Evolutionary conservation across 2,329 filamentous ascomycete species (phyloP), one percentile per base, ranked within the genome.

Genomic region (Pseudogymnoascus sp.): DNA sequence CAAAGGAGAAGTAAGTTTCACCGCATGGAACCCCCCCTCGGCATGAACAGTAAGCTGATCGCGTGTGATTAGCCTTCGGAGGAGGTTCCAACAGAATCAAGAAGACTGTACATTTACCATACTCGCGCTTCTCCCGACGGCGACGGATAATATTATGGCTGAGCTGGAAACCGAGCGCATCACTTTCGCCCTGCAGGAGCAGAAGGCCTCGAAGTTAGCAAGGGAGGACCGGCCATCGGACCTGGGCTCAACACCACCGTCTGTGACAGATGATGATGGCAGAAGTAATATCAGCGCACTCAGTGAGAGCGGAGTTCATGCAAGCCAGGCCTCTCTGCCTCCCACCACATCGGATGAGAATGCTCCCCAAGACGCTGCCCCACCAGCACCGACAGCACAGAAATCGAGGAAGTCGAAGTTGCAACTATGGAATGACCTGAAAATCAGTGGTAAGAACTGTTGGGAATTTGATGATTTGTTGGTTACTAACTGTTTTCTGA

Each of bases 41-140:
- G 26, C 50, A 57, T 19, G 36, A 63, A 23, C 60, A 35, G 40
- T 33, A n/a, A n/a, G 64, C 62, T 69, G 62, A 71, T 65, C 26
- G 57, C 50, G 26, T 38, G 44, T 31, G 47, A 35, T 28, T 71
- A 97, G 93, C 76, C 84, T 99, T 66, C 92, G 93, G 61, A 89
- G 95, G 65, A 90, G 95, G 73, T 99, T 99, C 78, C 91, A 97
- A 76, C 95, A 99, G 77, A 99, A 99, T 76, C 95, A 99, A 75
- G 93, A 96, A 74, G 95, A 99, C 77, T 99, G 95, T 78, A 97
- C 93, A 59, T 97, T 96, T 75, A 99, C 95, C 38, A 92, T 97
- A 50, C 87, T 97, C n/a, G 95, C 93, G 31, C 86, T 99, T 63
- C 83, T 99, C 9, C 95, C 95, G 4, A 96, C 93, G 35, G 90